Percentiles rank a stretch among this genome's conserved stretches.
These are phyloP conservation scores for Pichia thaimueangensis DNA, from an alignment of 805 yeast genomes.

Conservation along the genomic window DNA sequence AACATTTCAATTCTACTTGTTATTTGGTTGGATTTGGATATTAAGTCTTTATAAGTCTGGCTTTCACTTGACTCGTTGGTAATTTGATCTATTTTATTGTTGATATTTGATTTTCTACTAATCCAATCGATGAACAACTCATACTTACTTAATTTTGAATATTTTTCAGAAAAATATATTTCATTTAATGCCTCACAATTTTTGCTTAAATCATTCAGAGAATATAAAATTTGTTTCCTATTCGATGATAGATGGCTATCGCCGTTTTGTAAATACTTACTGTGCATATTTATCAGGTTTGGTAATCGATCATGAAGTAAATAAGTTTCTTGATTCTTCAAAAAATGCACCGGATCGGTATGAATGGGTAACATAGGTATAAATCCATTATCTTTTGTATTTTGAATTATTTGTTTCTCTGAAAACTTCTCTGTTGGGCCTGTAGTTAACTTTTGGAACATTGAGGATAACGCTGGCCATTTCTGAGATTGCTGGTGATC, in stretches of 20 bases:
- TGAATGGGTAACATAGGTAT: conserved; percentile 4
- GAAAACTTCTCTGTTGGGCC: not conserved
- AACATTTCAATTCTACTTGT: conserved; percentile 35
- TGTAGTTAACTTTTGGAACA: conserved; percentile 2
- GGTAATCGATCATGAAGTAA: conserved; percentile 21
- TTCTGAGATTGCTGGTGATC: not conserved
- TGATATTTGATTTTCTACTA: conserved; percentile 28
- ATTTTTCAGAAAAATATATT: conserved; percentile 35
- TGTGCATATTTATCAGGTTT: conserved; percentile 24
- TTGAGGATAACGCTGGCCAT: conserved; percentile 8
- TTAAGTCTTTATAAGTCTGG: conserved; percentile 31
- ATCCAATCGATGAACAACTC: conserved; percentile 36
- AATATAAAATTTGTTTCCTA: conserved; percentile 26
- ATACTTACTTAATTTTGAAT: conserved; percentile 13
- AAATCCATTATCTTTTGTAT: not conserved
- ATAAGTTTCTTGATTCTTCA: conserved; percentile 27
- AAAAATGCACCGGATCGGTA: conserved; percentile 28
- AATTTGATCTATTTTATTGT: conserved; percentile 33
- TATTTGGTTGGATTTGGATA: conserved; percentile 28
- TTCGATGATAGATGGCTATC: conserved; percentile 28
- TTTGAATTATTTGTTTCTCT: not conserved
- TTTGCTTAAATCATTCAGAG: conserved; percentile 34
- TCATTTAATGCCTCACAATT: conserved; percentile 40
- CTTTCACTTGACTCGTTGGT: conserved; percentile 39
- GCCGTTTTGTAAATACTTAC: conserved; percentile 28